These are phyloP conservation scores for Galerina marginata DNA, from an alignment of 768 basidiomycete genomes.

Conservation along the genomic window DNA sequence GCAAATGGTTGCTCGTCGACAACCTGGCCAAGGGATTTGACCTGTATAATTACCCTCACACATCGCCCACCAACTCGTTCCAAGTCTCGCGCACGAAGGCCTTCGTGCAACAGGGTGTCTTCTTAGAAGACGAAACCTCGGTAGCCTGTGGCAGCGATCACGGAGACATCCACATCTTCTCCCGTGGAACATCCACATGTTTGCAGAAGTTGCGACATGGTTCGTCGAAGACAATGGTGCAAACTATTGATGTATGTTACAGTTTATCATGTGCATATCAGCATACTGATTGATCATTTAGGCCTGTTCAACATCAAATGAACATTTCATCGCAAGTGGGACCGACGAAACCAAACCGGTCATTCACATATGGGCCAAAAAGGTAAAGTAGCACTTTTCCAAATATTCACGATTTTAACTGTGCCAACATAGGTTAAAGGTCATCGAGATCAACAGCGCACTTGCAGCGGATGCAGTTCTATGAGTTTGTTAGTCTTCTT, in stretches of 20 bases:
- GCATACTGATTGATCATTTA: not conserved
- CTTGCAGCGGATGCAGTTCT: not conserved
- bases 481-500: not conserved
- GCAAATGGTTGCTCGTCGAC: constrained; percentile 12
- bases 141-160: constrained; percentile 19
- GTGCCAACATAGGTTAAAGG: not conserved
- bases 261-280: not conserved
- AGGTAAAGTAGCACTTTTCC: not conserved
- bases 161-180: constrained; percentile 14
- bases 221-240: not conserved
- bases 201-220: constrained; percentile 13
- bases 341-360: not conserved
- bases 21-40: constrained; percentile 20
- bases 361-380: constrained; percentile 5
- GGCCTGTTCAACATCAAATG: not conserved
- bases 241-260: constrained; percentile 16
- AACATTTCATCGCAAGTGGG: constrained; percentile 4
- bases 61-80: constrained; percentile 2
- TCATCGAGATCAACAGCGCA: not conserved
- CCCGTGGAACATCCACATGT: not conserved
- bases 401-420: not conserved
- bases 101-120: constrained; percentile 10
- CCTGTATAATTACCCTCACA: constrained; percentile 8
- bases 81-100: not conserved
- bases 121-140: constrained; percentile 1